Evolutionary conservation across 768 basidiomycete species (phyloP).

Genomic region (Trametes cubensis): DNA sequence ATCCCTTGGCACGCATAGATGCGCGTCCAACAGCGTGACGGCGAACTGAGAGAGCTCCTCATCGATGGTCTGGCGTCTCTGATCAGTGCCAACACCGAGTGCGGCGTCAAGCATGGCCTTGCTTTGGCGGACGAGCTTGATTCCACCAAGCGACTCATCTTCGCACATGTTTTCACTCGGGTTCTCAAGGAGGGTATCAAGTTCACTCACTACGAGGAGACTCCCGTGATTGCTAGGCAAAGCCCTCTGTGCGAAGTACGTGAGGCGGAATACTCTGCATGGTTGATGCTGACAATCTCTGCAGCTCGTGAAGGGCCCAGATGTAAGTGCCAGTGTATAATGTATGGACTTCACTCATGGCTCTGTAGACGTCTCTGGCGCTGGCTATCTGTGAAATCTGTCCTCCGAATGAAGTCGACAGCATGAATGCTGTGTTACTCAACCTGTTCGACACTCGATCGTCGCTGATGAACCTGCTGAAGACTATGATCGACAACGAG

Average conservation of each 20-base stretch:
- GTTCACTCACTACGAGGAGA: constrained; percentile 63
- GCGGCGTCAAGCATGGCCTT: constrained; percentile 87
- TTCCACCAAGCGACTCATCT: constrained; percentile 70
- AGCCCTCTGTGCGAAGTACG: constrained; percentile 40
- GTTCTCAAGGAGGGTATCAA: constrained; percentile 81
- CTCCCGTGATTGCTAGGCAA: constrained; percentile 27
- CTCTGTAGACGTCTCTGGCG: constrained; percentile 67
- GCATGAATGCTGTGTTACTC: constrained; percentile 82
- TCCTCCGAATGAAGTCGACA: constrained; percentile 76
- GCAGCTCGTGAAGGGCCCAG: constrained; percentile 73
- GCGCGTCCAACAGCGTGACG: constrained; percentile 31
- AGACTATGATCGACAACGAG: constrained; percentile 85
- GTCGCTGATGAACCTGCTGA: constrained; percentile 72
- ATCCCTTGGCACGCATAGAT: constrained; percentile 12
- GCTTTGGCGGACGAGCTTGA: constrained; percentile 77
- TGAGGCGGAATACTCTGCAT: neutral
- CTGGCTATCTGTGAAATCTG: constrained; percentile 89
- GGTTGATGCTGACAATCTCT: neutral
- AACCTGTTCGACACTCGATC: constrained; percentile 83
- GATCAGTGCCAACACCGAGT: constrained; percentile 82
- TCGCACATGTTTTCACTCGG: constrained; percentile 81
- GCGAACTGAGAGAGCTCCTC: constrained; percentile 70
- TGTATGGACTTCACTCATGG: neutral
- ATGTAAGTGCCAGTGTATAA: constrained; percentile 48
- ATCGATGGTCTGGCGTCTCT: constrained; percentile 82